Evolutionary conservation across 257 asterid species (phyloP).

Genomic region (Lithospermum erythrorhizon): DNA sequence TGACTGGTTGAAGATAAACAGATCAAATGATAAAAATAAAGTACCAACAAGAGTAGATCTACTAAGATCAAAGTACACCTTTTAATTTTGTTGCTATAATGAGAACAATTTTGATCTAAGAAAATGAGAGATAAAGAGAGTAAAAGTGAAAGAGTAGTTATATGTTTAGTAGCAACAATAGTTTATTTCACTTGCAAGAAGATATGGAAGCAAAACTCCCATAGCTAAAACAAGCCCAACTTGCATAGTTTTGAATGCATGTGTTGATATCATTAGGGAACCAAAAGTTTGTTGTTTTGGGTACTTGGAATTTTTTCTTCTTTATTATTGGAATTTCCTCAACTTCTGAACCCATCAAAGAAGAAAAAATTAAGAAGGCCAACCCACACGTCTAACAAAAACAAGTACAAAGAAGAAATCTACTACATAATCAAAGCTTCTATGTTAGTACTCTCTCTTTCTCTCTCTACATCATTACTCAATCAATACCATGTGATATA

Average conservation of each 20-base stretch:
- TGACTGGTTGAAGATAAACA: constrained; percentile 12
- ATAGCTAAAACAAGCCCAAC: constrained; percentile 1
- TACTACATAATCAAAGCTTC: neutral
- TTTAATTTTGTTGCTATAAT: too few relatives aligned
- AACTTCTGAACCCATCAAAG: neutral
- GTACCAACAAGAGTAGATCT: neutral
- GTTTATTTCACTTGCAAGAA: neutral
- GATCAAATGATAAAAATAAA: neutral
- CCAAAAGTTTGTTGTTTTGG: constrained; percentile 1
- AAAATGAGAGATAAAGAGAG: neutral
- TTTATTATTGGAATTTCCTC: neutral
- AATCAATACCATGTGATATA: neutral
- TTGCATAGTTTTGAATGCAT: neutral
- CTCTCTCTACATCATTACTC: neutral
- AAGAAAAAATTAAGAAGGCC: too few relatives aligned
- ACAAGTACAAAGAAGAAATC: neutral
- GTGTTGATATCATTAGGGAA: neutral
- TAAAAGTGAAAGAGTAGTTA: neutral
- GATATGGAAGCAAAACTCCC: neutral
- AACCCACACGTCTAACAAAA: neutral
- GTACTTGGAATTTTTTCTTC: neutral
- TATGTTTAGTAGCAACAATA: neutral
- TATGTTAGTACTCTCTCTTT: neutral
- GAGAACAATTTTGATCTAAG: neutral
- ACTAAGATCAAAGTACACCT: too few relatives aligned